These are phyloP conservation scores for Coemansia sp. DNA, from an alignment of 192 early-diverging fungal species.

Conservation along the genomic window DNA sequence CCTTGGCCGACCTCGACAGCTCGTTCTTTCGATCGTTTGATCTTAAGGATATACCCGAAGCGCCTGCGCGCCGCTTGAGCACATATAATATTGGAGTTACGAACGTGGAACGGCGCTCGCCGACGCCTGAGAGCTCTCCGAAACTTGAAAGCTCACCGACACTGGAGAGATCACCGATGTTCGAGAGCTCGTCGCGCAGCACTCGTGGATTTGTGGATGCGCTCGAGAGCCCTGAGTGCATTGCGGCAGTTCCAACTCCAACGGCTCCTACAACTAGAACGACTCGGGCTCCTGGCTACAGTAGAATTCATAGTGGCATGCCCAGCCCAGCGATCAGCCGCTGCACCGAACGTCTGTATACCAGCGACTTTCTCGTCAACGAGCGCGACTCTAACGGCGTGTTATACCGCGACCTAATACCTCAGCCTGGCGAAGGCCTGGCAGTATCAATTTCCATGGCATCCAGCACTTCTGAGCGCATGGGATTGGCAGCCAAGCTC, in stretches of 20 bases:
- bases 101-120: conserved; percentile 14
- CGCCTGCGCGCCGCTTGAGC: conserved; percentile 32
- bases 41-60: conserved; percentile 41
- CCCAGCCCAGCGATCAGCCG: conserved; percentile 6
- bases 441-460: background rate
- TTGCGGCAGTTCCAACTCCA: background rate
- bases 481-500: conserved; percentile 2
- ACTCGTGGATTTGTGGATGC: conserved; percentile 7
- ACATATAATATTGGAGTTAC: conserved; percentile 36
- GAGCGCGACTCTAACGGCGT: too few relatives aligned
- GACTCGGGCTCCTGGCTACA: background rate
- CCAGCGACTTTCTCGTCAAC: background rate
- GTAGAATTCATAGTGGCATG: background rate
- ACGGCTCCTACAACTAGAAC: background rate
- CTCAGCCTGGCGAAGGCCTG: too few relatives aligned
- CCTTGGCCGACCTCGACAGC: conserved; percentile 24
- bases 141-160: background rate
- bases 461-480: background rate
- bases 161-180: background rate
- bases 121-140: conserved; percentile 5
- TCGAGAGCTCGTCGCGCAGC: background rate
- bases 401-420: too few relatives aligned
- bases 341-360: background rate
- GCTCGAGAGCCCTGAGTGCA: background rate
- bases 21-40: conserved; percentile 39